Evolutionary conservation across 306 rosid genomes (phyloP).

Genomic region (Neltuma alba): DNA sequence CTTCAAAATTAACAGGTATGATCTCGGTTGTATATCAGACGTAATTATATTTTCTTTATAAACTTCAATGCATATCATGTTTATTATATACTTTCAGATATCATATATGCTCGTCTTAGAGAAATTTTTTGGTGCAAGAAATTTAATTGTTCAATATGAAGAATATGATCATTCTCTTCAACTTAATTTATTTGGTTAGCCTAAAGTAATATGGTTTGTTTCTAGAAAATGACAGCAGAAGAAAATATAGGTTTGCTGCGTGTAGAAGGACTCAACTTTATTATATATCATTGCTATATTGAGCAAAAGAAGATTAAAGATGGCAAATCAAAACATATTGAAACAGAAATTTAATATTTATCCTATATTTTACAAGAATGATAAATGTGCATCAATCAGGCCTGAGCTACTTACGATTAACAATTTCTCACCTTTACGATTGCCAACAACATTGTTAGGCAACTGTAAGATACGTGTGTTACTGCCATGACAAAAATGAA

Average conservation of each 20-base stretch:
- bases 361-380: not conserved
- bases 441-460: slow-evolving; percentile 94
- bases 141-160: not conserved
- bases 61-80: not conserved
- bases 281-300: not conserved
- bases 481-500: slow-evolving; percentile 98
- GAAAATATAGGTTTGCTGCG: not conserved
- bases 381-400: slow-evolving; percentile 1
- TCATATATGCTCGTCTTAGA: not conserved
- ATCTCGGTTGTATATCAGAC: not conserved
- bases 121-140: not conserved
- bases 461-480: slow-evolving; percentile 94
- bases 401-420: slow-evolving; percentile 6
- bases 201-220: not conserved
- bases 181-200: not conserved
- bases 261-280: not conserved
- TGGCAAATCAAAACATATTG: not conserved
- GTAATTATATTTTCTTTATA: not conserved
- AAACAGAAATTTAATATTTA: slow-evolving; percentile 11
- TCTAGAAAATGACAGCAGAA: not conserved
- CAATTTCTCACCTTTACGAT: slow-evolving; percentile 78
- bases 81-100: not conserved
- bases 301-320: not conserved
- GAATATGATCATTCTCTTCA: not conserved
- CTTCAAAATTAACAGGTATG: no score